phyloP scores from a whole-genome alignment of 306 rosid genomes.

The Medicago arabica region DNA sequence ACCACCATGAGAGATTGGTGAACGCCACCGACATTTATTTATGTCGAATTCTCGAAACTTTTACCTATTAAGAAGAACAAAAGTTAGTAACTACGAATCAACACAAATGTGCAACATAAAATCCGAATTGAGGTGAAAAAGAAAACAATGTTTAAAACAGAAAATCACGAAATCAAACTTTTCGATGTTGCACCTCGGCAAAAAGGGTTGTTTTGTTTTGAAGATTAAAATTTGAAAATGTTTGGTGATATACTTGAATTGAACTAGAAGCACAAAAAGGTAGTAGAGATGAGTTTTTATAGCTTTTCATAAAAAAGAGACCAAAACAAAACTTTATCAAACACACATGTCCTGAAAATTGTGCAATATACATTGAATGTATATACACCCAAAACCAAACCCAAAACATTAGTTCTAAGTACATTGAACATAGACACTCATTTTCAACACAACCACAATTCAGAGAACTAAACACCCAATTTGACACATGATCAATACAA shows the following conservation, averaged over 20 bases:
- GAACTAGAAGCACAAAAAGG: constrained; percentile 31
- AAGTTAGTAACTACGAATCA: constrained; percentile 27
- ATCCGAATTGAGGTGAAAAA: constrained; percentile 13
- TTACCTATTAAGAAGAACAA: constrained; percentile 40
- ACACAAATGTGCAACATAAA: constrained; percentile 13
- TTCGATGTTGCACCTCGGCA: constrained; percentile 3
- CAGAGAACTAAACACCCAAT: constrained; percentile 10
- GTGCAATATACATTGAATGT: constrained; percentile 39
- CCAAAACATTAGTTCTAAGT: constrained; percentile 28
- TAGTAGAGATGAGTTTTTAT: constrained; percentile 12
- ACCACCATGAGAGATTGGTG: constrained; percentile 88
- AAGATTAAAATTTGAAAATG: constrained; percentile 11
- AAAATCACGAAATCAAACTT: constrained; percentile 7
- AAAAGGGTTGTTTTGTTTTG: neutral
- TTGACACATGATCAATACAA: constrained; percentile 27
- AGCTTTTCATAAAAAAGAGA: constrained; percentile 27
- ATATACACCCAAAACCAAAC: constrained; percentile 39
- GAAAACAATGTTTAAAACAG: neutral
- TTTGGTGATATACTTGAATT: constrained; percentile 25
- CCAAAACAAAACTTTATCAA: constrained; percentile 32
- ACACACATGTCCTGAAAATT: constrained; percentile 16
- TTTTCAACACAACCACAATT: constrained; percentile 28
- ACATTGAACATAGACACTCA: constrained; percentile 51
- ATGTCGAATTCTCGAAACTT: constrained; percentile 12
- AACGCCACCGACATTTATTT: constrained; percentile 79